Evolutionary conservation across 2,329 filamentous ascomycete species (phyloP), one percentile per base, ranked within the genome.

Genomic region (Grosmannia clavigera): DNA sequence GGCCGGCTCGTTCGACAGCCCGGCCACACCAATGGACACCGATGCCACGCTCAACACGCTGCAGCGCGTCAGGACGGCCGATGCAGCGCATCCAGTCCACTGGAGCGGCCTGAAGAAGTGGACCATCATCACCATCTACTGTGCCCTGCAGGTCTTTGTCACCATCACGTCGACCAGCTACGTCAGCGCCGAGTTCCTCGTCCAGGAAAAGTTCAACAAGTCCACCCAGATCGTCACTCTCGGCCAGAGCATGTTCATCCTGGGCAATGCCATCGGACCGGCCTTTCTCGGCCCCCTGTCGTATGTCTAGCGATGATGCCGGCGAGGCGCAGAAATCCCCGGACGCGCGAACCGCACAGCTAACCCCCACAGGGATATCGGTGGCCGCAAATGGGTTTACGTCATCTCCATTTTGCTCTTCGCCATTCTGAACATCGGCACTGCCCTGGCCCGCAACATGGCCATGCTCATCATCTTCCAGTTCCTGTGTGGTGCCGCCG

Each of bases 381-480:
- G 60, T 22, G 60, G 60, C 29, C 60, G 60, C 22, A 61, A 61
- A 56, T 61, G 60, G 60, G 52, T 61, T 31, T 61, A 61, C 31
- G 60, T 58, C n/a, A 25, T 33, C 5, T 61, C 60, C 22, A 61
- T 61, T 43, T 6, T 27, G 33, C 51, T 61, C n/a, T 61, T 51
- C 35, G 60, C 60, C n/a, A 29, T 61, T 22, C 55, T 61, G 40
- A 61, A 61, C 60, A 61, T 61, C 19, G 60, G 60, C 55, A 61
- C 50, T 19, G 60, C 60, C 11, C 56, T 61, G 12, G 60, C 60
- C 7, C 25, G 29, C n/a, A 61, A 61, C 56, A 57, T 61, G 29
- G 56, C 60, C 38, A 61, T 61, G 60, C 52, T 61, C 38, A 56
- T 61, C 60, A 61, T 61, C 56, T 61, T 61, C 60, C 60, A 61